These are phyloP conservation scores for Delphinella strobiligena DNA, from an alignment of 2,329 filamentous ascomycete species.

Conservation along the genomic window DNA sequence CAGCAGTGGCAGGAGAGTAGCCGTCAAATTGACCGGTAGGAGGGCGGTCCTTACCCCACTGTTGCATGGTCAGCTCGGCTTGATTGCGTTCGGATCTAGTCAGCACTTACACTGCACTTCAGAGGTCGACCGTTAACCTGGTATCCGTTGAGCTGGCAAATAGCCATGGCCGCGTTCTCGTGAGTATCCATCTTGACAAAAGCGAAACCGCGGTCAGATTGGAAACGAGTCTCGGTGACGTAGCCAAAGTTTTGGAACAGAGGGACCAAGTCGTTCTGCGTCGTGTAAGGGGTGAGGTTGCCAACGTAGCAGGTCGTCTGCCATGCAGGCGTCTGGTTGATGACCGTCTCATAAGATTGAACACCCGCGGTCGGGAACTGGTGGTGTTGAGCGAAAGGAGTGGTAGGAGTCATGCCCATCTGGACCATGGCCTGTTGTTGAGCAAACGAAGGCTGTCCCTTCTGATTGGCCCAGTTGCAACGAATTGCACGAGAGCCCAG, in stretches of 20 bases:
- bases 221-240: constrained; percentile 93
- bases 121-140: constrained; percentile 93
- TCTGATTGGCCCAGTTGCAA: constrained; percentile 99
- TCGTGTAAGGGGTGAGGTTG: constrained; percentile 94
- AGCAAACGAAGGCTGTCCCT: constrained; percentile 96
- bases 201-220: constrained; percentile 92
- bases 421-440: constrained; percentile 95
- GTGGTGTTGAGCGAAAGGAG: constrained; percentile 91
- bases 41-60: constrained; percentile 99
- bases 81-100: constrained; percentile 12
- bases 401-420: constrained; percentile 97
- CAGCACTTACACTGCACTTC: constrained; percentile 89
- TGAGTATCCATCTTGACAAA: constrained; percentile 99
- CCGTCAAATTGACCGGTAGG: constrained; percentile 66
- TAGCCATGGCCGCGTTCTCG: constrained; percentile 95
- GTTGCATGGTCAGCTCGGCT: constrained; percentile 15
- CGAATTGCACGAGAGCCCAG: constrained; percentile 94
- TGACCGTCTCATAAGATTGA: constrained; percentile 95
- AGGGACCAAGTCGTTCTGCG: constrained; percentile 90
- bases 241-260: constrained; percentile 98
- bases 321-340: constrained; percentile 90
- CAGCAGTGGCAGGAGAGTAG: constrained; percentile 58
- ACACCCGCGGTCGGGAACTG: constrained; percentile 86
- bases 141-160: constrained; percentile 95
- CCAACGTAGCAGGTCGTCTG: constrained; percentile 98